Base-by-base conservation (phyloP, 441 rosid species). In the Euphorbia celastroides region DNA sequence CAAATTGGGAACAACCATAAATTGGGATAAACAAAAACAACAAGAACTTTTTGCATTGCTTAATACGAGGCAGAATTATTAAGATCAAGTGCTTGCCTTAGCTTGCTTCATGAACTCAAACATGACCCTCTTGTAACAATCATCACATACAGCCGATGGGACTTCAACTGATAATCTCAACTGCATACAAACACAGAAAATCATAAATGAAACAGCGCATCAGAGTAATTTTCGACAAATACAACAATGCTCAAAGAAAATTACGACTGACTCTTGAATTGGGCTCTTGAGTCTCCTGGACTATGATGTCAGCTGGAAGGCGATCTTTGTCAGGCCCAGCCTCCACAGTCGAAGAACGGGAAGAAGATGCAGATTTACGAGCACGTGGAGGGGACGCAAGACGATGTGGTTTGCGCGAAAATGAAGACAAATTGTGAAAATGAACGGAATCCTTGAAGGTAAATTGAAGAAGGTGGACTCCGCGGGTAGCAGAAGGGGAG, bases 121-220 rank as follows among this genome's bases (percentile, higher is more conserved):
- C 44, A 90, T 66, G 55, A 90, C 95, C 73, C 88, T 76, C 36
- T 70, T 79, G 82, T 86, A 83, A 71, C 97, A 87, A 79, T 93
- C 96, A 76, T 85, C 81, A 44, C 97, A 86, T 2, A 88, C 95
- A 57, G 74, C 79, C 1, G 78, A 62, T 13, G 98, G 97, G 62
- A 88, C 98, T 63, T 85, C 86, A 12, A 93, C 96, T 60, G 79
- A 79, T 86, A 90, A 57, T 69, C 81, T 86, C 68, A 93, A 74
- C 98, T 90, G 68, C 70, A 38, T 7, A 57, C 28, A 69, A 55
- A 58, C 10, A 59, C 7, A 55, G 0, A 50, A 17, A 54, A 7
- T 1, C 5, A 68, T n/a, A 52, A 23, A 54, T 36, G 0, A 8
- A 30, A 27, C 32, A 17, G 42, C 30, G 4, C 5, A 10, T 14